These are phyloP conservation scores for Lactifluus subvellereus DNA, from an alignment of 768 basidiomycete species.

Conservation along the genomic window DNA sequence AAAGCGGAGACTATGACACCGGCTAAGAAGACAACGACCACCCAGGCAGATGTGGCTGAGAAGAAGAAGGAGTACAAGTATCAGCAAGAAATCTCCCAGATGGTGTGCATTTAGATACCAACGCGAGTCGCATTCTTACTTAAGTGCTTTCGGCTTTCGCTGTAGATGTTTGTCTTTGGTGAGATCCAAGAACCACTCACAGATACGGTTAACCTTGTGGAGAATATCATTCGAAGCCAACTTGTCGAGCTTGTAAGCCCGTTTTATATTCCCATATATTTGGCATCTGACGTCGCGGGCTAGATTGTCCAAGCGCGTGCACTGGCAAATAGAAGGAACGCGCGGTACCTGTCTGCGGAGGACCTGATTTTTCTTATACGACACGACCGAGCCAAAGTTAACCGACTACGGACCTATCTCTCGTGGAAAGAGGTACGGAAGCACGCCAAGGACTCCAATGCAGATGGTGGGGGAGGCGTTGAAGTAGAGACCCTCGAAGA, in stretches of 20 bases:
- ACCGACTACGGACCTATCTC: constrained; percentile 85
- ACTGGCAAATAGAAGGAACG: constrained; percentile 74
- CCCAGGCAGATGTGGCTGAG: constrained; percentile 11
- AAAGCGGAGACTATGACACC: constrained; percentile 17
- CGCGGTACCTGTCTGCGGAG: constrained; percentile 83
- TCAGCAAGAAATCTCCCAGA: constrained; percentile 87
- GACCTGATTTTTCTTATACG: constrained; percentile 96
- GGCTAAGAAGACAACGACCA: constrained; percentile 18
- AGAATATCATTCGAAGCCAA: constrained; percentile 88
- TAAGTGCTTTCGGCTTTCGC: neutral
- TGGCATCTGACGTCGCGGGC: constrained; percentile 10
- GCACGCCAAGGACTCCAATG: constrained; percentile 86
- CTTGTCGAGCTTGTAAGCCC: constrained; percentile 77
- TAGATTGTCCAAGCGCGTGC: constrained; percentile 88
- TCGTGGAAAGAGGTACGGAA: constrained; percentile 98
- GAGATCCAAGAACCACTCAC: constrained; percentile 86
- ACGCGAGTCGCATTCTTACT: neutral
- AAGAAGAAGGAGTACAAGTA: constrained; percentile 72
- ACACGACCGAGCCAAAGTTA: constrained; percentile 90
- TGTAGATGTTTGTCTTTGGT: constrained; percentile 93
- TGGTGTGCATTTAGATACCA: constrained; percentile 45
- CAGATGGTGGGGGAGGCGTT: constrained; percentile 71
- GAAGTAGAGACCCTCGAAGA: constrained; percentile 84
- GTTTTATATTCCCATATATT: neutral
- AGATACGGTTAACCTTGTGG: constrained; percentile 89